These are phyloP conservation scores for Picea sitchensis DNA, from an alignment of 75 land plant species.

Conservation along the genomic window DNA sequence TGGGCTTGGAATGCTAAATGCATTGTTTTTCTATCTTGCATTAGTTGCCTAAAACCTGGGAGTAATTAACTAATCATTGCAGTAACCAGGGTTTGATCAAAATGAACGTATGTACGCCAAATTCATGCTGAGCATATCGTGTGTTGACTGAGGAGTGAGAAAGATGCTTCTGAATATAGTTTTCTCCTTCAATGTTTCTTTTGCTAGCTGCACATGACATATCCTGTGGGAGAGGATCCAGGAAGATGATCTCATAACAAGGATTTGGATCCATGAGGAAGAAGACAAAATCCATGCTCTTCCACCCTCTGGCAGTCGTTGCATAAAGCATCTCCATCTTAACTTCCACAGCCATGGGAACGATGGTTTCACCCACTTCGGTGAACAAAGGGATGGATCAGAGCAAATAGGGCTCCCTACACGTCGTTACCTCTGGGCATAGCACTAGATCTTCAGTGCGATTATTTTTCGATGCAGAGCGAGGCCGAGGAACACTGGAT, in stretches of 20 bases:
- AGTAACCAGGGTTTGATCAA: too few species aligned
- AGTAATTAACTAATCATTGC: too few species aligned
- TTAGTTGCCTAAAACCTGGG: too few species aligned
- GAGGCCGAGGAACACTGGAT: conserved; percentile 32
- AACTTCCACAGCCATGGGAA: conserved; percentile 24
- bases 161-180: too few species aligned
- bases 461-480: conserved; percentile 10
- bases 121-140: too few species aligned
- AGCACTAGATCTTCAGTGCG: conserved; percentile 53
- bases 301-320: conserved; percentile 16
- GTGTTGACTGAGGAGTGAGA: too few species aligned
- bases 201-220: too few species aligned
- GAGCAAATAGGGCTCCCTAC: conserved; percentile 56
- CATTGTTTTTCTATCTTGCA: too few species aligned
- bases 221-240: conserved; percentile 30
- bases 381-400: conserved; percentile 57
- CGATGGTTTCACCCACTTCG: conserved; percentile 37
- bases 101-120: too few species aligned
- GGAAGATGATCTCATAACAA: conserved; percentile 14
- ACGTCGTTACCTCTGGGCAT: conserved; percentile 68
- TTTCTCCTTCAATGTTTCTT: too few species aligned
- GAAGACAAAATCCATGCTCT: conserved; percentile 15
- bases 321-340: conserved; percentile 10
- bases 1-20: too few species aligned
- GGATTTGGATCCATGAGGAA: conserved; percentile 19